Evolutionary conservation across 139 green algal genomes (phyloP).

Genomic region (Gonium pectorale): DNA sequence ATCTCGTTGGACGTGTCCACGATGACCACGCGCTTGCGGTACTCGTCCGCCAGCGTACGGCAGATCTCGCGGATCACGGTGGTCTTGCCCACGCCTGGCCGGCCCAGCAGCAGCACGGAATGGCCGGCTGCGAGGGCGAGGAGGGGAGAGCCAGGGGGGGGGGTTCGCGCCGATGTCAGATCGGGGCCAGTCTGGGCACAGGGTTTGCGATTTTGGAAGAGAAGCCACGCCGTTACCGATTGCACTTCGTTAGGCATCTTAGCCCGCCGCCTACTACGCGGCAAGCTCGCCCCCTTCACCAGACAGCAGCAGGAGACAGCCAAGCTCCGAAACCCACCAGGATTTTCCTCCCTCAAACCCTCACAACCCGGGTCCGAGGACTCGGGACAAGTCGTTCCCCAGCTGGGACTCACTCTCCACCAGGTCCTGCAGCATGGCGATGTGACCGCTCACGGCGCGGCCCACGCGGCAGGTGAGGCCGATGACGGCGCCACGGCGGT

Average conservation of each 20-base stretch:
- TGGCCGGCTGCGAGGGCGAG: conserved; percentile 14
- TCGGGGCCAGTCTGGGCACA: too few relatives aligned
- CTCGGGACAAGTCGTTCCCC: too few relatives aligned
- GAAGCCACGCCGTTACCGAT: too few relatives aligned
- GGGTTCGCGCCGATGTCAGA: too few relatives aligned
- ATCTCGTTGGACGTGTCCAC: conserved; percentile 98
- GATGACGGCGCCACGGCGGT: conserved; percentile 84
- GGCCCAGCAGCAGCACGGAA: conserved; percentile 88
- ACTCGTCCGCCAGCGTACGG: conserved; percentile 85
- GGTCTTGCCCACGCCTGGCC: conserved; percentile 95
- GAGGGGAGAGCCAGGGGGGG: not conserved
- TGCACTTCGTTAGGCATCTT: too few relatives aligned
- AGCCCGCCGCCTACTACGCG: too few relatives aligned
- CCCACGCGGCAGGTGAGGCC: conserved; percentile 96
- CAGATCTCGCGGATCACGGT: conserved; percentile 94
- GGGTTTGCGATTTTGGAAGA: too few relatives aligned
- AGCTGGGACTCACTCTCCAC: conserved; percentile 78
- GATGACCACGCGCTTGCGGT: conserved; percentile 83
- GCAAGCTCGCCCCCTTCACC: too few relatives aligned
- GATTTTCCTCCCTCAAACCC: too few relatives aligned
- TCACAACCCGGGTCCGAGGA: too few relatives aligned
- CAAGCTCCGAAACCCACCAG: too few relatives aligned
- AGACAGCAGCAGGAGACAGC: too few relatives aligned
- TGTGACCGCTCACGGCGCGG: conserved; percentile 91
- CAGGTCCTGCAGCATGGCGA: conserved; percentile 95